Conservation (phyloP, 345 rosid genomes). For the Linum tenue region DNA sequence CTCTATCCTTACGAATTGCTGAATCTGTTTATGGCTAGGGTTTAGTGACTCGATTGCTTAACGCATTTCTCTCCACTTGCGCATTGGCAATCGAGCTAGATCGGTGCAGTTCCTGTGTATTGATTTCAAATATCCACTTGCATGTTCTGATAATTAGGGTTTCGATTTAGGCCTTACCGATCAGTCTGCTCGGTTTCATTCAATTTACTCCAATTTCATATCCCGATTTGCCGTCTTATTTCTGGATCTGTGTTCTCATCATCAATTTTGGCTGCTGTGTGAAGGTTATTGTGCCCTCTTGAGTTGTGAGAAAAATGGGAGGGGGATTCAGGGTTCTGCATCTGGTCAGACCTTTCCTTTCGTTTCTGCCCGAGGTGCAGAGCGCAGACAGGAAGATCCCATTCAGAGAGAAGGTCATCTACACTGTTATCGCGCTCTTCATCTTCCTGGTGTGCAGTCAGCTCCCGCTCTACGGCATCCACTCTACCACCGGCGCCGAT, state of each 20-base stretch:
- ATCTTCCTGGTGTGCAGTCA: slow-evolving; percentile 4
- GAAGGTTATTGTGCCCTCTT: neutral
- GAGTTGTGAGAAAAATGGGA: neutral
- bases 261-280: neutral
- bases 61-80: no score
- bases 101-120: no score
- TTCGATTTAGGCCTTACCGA: no score
- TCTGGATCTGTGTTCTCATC: neutral
- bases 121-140: no score
- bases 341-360: slow-evolving; percentile 3
- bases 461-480: slow-evolving; percentile 7
- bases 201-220: no score
- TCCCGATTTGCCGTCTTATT: neutral
- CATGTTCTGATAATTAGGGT: no score
- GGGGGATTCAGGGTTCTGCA: slow-evolving; percentile 6
- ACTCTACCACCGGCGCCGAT: slow-evolving; percentile 1
- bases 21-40: no score
- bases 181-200: no score
- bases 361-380: slow-evolving; percentile 3
- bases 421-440: slow-evolving; percentile 3
- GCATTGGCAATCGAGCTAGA: no score
- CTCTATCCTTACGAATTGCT: no score
- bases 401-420: slow-evolving; percentile 8
- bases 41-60: no score
- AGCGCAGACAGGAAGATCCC: slow-evolving; percentile 4